A percentile compares a stretch with the other conserved stretches of the same genome.
These are phyloP conservation scores for Zea luxurians DNA, from an alignment of 176 grass and related monocot genomes.

Conservation along the genomic window DNA sequence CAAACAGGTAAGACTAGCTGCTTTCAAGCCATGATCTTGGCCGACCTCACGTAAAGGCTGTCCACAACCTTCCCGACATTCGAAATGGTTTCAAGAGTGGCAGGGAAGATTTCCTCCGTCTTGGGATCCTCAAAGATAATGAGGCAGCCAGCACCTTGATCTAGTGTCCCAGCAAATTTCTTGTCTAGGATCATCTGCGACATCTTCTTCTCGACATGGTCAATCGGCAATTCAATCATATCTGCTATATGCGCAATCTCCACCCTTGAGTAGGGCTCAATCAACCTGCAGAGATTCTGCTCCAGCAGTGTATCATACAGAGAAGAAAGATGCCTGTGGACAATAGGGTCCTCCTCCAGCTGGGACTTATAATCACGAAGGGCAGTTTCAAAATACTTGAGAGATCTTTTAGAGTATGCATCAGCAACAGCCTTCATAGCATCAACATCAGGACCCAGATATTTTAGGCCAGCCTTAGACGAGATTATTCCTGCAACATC, in stretches of 20 bases:
- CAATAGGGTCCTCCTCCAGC: constrained; percentile 79
- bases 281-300: constrained; percentile 83
- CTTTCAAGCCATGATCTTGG: constrained; percentile 76
- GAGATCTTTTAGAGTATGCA: constrained; percentile 68
- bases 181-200: constrained; percentile 93
- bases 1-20: not conserved
- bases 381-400: constrained; percentile 83
- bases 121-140: constrained; percentile 78
- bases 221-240: constrained; percentile 69
- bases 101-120: constrained; percentile 74
- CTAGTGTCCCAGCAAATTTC: constrained; percentile 81
- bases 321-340: constrained; percentile 78
- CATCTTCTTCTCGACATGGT: constrained; percentile 83
- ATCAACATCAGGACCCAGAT: constrained; percentile 81
- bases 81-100: constrained; percentile 67
- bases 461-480: constrained; percentile 71
- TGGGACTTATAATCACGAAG: constrained; percentile 66
- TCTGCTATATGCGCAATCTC: constrained; percentile 70
- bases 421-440: constrained; percentile 86
- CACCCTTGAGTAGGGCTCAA: constrained; percentile 76
- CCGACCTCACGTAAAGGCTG: constrained; percentile 75
- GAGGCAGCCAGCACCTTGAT: constrained; percentile 82
- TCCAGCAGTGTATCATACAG: constrained; percentile 87
- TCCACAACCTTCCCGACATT: constrained; percentile 83
- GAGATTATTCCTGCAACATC: constrained; percentile 76